Evolutionary conservation across 1,139 yeast genomes (phyloP), one percentile per base, ranked within the genome.

Genomic region (Candida smagusa): DNA sequence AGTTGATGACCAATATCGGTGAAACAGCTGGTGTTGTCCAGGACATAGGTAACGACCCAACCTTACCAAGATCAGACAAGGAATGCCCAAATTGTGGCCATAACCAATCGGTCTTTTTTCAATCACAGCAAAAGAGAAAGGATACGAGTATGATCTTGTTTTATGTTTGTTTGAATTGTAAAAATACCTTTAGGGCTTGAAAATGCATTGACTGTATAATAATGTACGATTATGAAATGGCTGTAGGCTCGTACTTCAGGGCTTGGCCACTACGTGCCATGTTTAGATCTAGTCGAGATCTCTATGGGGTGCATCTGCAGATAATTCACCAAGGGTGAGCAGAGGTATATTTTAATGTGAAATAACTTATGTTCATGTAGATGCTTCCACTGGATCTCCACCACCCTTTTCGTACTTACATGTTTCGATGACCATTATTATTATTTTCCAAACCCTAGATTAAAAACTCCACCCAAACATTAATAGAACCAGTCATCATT

Each of bases 21-120:
- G 97, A 89, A 56, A 92, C 97, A 2, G 98, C 98, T 2, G 98
- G 98, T 51, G 96, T 89, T 40, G 96, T 94, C 31, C 95, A 88
- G 56, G 98, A 94, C 60, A 86, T 94, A 49, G 97, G 97, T 1
- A 75, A 82, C 29, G 99, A 92, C 61, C 98, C 98, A 9, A 92
- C 98, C 3, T 79, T 90, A 57, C 97, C 98, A 38, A 74, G 97
- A 51, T 84, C 96, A 3, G 92, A 90, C 59, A 86, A 86, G 58
- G 94, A 86, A 53, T 92, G 99, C 61, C 96, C 97, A 2, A 72
- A 76, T 40, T 92, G 99, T 61, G 84, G 79, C 49, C 84, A 85
- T 45, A 81, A 81, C 48, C 96, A 90, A 52, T 87, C 96, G 60
- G 98, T 94, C 38, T 92, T 92, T 59, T 92, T 94, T 74, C 98